These are phyloP conservation scores for Fusarium verticillioides DNA, from an alignment of 2,329 filamentous ascomycete species.

Conservation along the genomic window DNA sequence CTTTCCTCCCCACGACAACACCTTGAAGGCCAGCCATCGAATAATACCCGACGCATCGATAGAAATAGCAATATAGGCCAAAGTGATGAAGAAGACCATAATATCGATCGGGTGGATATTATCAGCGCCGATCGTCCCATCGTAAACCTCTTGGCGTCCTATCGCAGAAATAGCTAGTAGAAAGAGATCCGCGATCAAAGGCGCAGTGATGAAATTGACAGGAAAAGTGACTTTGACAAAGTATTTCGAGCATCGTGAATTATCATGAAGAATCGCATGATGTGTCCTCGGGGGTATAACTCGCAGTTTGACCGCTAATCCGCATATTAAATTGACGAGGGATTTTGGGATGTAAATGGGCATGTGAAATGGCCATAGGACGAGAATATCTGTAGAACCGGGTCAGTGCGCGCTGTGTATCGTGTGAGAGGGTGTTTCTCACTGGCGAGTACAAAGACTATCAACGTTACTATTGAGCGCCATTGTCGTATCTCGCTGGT, in stretches of 20 bases:
- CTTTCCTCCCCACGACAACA: constrained; percentile 73
- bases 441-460: constrained; percentile 78
- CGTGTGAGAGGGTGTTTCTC: constrained; percentile 53
- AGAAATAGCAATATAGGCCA: constrained; percentile 81
- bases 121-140: constrained; percentile 73
- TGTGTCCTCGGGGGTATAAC: constrained; percentile 61
- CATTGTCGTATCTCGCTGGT: constrained; percentile 65
- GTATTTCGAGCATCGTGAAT: constrained; percentile 40
- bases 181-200: constrained; percentile 76
- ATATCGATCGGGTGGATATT: constrained; percentile 77
- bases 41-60: constrained; percentile 81
- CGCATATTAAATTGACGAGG: constrained; percentile 58
- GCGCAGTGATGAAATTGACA: constrained; percentile 77
- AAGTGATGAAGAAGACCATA: constrained; percentile 78
- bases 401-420: background rate
- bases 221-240: constrained; percentile 68
- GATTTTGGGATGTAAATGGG: constrained; percentile 68
- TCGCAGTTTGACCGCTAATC: constrained; percentile 52
- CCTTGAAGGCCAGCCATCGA: constrained; percentile 75
- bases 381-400: constrained; percentile 67
- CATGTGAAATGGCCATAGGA: constrained; percentile 75
- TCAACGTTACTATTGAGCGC: constrained; percentile 76
- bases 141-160: constrained; percentile 72
- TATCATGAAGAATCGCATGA: constrained; percentile 37
- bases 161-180: constrained; percentile 76